Percentiles rank a stretch among this genome's conserved stretches.
Conservation (phyloP, 2,329 filamentous ascomycete species). For the Penicillium sp. region DNA sequence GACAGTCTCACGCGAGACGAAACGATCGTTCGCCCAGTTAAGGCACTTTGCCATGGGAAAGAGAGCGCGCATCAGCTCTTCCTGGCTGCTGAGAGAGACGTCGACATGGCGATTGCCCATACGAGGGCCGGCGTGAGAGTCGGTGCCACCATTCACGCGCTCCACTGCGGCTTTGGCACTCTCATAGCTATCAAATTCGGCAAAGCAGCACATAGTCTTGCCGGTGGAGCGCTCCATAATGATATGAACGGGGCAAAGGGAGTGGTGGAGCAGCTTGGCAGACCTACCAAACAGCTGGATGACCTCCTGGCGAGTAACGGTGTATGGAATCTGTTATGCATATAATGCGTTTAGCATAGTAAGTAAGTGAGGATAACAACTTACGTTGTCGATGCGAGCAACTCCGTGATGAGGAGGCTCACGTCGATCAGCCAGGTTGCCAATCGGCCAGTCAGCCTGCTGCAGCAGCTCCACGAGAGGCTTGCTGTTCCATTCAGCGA, state of each 20-base stretch:
- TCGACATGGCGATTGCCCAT: slow-evolving; percentile 47
- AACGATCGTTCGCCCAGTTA: slow-evolving; percentile 39
- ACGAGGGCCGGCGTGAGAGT: slow-evolving; percentile 38
- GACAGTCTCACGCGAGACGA: slow-evolving; percentile 28
- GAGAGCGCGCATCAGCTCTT: slow-evolving; percentile 47
- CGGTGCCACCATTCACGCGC: slow-evolving; percentile 34
- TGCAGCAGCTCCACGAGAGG: not conserved
- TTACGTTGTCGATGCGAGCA: slow-evolving; percentile 36
- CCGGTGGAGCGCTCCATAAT: slow-evolving; percentile 55
- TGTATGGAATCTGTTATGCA: slow-evolving; percentile 44
- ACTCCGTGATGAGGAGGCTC: slow-evolving; percentile 26
- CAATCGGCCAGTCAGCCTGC: not conserved
- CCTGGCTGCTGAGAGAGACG: slow-evolving; percentile 45
- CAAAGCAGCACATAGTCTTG: slow-evolving; percentile 52
- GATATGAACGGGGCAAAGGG: slow-evolving; percentile 49
- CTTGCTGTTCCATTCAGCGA: not conserved
- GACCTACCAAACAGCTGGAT: slow-evolving; percentile 44
- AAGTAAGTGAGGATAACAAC: slow-evolving; percentile 10
- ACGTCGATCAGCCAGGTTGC: not conserved
- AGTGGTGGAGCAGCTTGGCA: slow-evolving; percentile 23
- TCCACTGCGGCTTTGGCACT: slow-evolving; percentile 38
- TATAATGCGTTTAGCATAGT: not conserved
- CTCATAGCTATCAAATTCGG: slow-evolving; percentile 41
- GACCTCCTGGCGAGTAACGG: slow-evolving; percentile 48
- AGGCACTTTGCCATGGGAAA: slow-evolving; percentile 51